A percentile compares a stretch with the other conserved stretches of the same genome.
These are phyloP conservation scores for Fusarium lateritium DNA, from an alignment of 2,329 filamentous ascomycete species.

Conservation along the genomic window DNA sequence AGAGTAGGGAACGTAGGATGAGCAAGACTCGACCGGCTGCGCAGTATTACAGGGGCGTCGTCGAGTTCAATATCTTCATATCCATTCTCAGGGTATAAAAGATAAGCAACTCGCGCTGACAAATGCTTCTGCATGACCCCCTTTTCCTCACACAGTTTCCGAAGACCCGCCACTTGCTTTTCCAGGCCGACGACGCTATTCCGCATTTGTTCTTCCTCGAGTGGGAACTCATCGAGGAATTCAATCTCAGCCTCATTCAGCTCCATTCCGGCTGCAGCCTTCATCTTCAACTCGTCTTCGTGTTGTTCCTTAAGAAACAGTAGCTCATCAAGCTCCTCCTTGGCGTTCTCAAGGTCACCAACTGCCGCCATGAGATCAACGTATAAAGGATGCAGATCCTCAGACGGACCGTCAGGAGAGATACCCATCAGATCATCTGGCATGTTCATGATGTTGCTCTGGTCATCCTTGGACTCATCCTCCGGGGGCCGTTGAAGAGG, in stretches of 20 bases:
- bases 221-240: constrained; percentile 61
- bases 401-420: constrained; percentile 51
- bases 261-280: constrained; percentile 47
- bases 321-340: constrained; percentile 64
- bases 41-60: constrained; percentile 45
- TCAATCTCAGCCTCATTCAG: constrained; percentile 59
- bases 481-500: constrained; percentile 19
- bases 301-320: constrained; percentile 56
- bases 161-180: constrained; percentile 54
- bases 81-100: constrained; percentile 55
- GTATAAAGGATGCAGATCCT: constrained; percentile 65
- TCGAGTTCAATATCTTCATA: constrained; percentile 62
- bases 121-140: constrained; percentile 61
- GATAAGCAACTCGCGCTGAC: constrained; percentile 57
- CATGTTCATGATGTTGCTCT: constrained; percentile 39
- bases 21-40: constrained; percentile 50
- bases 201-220: constrained; percentile 54
- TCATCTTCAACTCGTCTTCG: constrained; percentile 56
- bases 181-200: constrained; percentile 54
- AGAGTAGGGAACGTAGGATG: constrained; percentile 62
- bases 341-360: constrained; percentile 62
- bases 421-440: constrained; percentile 57
- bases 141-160: constrained; percentile 58
- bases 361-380: constrained; percentile 59
- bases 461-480: constrained; percentile 19